Evolutionary conservation across 2,329 filamentous ascomycete species (phyloP).

Genomic region (Colletotrichum orbiculare): DNA sequence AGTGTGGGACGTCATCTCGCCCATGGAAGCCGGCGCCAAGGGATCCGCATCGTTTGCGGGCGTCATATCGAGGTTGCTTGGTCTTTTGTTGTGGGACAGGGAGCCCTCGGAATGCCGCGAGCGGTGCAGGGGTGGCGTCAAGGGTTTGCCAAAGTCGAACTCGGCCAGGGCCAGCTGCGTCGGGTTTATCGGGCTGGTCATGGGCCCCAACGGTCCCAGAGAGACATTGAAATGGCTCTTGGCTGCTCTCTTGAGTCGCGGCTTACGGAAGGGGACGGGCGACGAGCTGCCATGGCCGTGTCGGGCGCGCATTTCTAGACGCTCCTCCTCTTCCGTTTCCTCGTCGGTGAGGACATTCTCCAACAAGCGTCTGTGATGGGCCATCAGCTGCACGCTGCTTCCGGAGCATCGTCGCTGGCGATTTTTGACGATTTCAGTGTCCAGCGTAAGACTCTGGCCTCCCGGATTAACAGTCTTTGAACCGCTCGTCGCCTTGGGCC

Average conservation of each 20-base stretch:
- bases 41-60: slow-evolving; percentile 17
- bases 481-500: slow-evolving; percentile 41
- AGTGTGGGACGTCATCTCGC: slow-evolving; percentile 32
- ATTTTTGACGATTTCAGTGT: slow-evolving; percentile 45
- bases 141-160: slow-evolving; percentile 35
- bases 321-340: slow-evolving; percentile 57
- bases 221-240: slow-evolving; percentile 47
- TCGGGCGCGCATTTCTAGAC: slow-evolving; percentile 53
- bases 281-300: slow-evolving; percentile 42
- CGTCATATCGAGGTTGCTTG: slow-evolving; percentile 18
- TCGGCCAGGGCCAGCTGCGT: slow-evolving; percentile 42
- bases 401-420: slow-evolving; percentile 62
- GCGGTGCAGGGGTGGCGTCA: slow-evolving; percentile 27
- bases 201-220: slow-evolving; percentile 39
- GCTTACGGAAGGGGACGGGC: slow-evolving; percentile 46
- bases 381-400: slow-evolving; percentile 57
- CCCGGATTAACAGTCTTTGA: slow-evolving; percentile 38
- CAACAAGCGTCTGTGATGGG: slow-evolving; percentile 48
- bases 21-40: slow-evolving; percentile 13
- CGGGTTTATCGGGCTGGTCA: slow-evolving; percentile 40
- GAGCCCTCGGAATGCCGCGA: slow-evolving; percentile 28
- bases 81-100: slow-evolving; percentile 11
- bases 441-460: slow-evolving; percentile 39
- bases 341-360: slow-evolving; percentile 56
- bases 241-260: slow-evolving; percentile 55